Conservation (phyloP, 768 basidiomycete genomes). For the Suillus americanus region DNA sequence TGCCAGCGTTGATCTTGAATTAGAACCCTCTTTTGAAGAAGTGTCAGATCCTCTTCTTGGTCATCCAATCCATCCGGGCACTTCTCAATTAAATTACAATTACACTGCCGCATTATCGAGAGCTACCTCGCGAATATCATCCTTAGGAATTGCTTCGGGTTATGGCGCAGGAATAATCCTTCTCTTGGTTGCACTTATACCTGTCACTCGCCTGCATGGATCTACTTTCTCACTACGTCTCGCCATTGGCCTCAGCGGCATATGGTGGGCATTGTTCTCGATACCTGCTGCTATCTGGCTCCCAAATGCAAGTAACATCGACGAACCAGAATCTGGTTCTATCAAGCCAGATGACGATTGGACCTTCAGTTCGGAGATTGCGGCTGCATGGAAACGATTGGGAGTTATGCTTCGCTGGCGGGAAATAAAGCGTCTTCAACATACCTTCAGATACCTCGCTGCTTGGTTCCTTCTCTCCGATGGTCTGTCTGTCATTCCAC, state of each 20-base stretch:
- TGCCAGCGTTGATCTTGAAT: slow-evolving; percentile 14
- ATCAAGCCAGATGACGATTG: slow-evolving; percentile 33
- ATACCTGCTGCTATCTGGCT: slow-evolving; percentile 78
- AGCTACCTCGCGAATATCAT: slow-evolving; percentile 82
- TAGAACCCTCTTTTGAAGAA: slow-evolving; percentile 26
- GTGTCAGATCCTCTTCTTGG: slow-evolving; percentile 39
- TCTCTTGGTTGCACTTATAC: slow-evolving; percentile 73
- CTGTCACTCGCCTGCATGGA: slow-evolving; percentile 70
- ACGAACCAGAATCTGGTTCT: slow-evolving; percentile 10
- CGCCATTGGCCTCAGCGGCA: slow-evolving; percentile 80
- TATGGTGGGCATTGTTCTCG: slow-evolving; percentile 87
- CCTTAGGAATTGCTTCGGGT: slow-evolving; percentile 82
- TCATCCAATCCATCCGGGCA: slow-evolving; percentile 16
- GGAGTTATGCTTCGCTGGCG: slow-evolving; percentile 70
- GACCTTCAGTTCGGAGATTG: slow-evolving; percentile 53
- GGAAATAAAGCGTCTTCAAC: slow-evolving; percentile 71
- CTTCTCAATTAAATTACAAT: slow-evolving; percentile 46
- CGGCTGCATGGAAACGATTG: slow-evolving; percentile 73
- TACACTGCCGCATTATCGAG: slow-evolving; percentile 62
- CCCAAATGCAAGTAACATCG: slow-evolving; percentile 37
- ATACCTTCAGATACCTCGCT: slow-evolving; percentile 86
- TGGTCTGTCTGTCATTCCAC: slow-evolving; percentile 45
- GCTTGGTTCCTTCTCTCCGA: slow-evolving; percentile 97
- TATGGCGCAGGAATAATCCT: slow-evolving; percentile 82
- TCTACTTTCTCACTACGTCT: slow-evolving; percentile 78